Percentiles rank a stretch among this genome's conserved stretches.
Evolutionary conservation across 1,139 yeast species (phyloP).

Genomic region (Lodderomyces orthopsilosis): DNA sequence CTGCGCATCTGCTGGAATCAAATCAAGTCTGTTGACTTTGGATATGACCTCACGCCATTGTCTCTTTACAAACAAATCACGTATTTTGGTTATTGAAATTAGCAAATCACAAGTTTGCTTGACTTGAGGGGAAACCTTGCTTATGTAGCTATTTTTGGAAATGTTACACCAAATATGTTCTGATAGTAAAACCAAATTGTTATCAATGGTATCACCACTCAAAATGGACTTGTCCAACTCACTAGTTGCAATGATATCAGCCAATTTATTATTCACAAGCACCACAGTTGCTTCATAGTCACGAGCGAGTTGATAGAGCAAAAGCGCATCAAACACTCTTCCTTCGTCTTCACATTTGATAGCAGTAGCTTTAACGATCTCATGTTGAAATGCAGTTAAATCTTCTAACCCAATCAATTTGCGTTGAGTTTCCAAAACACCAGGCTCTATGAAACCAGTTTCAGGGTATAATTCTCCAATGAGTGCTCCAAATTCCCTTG

Average conservation of each 20-base stretch:
- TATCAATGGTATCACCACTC: constrained; percentile 38
- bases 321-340: constrained; percentile 78
- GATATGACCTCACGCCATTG: constrained; percentile 64
- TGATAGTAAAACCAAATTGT: constrained; percentile 55
- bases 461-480: constrained; percentile 68
- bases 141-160: constrained; percentile 50
- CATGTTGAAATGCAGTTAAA: constrained; percentile 45
- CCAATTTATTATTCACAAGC: constrained; percentile 71
- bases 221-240: constrained; percentile 66
- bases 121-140: constrained; percentile 42
- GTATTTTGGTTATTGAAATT: constrained; percentile 63
- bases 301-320: constrained; percentile 83
- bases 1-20: constrained; percentile 58
- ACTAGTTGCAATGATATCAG: constrained; percentile 73
- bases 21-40: constrained; percentile 54
- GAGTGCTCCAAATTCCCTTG: constrained; percentile 77
- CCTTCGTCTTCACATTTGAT: constrained; percentile 90
- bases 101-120: constrained; percentile 65
- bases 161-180: constrained; percentile 54
- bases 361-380: constrained; percentile 84
- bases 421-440: constrained; percentile 79
- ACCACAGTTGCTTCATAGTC: constrained; percentile 83
- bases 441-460: constrained; percentile 74
- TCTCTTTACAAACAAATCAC: constrained; percentile 55
- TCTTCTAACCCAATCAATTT: constrained; percentile 59